phyloP scores from a whole-genome alignment of 208 protist genomes.

The Wallacemonas sp. region DNA sequence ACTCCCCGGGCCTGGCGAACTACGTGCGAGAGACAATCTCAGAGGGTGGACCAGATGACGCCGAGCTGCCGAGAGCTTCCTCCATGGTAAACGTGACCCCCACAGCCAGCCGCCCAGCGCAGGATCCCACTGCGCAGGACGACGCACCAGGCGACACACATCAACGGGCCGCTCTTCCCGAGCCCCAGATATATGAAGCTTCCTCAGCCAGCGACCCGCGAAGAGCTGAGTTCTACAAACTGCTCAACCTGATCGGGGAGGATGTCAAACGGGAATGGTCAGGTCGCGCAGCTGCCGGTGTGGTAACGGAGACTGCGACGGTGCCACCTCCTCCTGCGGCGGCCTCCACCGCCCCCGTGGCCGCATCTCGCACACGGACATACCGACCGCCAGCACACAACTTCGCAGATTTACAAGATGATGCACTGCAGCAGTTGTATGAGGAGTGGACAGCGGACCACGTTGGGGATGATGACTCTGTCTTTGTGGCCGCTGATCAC shows the following conservation, averaged over 20 bases:
- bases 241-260: slow-evolving; percentile 45
- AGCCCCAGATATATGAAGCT: neutral
- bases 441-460: slow-evolving; percentile 37
- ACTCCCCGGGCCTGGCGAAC: too few species aligned
- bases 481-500: slow-evolving; percentile 76
- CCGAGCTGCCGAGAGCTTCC: too few species aligned
- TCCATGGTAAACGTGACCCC: too few species aligned
- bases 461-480: slow-evolving; percentile 11
- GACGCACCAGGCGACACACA: too few species aligned
- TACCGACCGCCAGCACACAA: slow-evolving; percentile 39
- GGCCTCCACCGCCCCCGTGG: neutral
- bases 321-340: neutral
- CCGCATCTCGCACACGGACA: neutral
- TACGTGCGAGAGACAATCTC: too few species aligned
- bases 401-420: slow-evolving; percentile 62
- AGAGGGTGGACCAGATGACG: too few species aligned
- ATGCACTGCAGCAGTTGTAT: slow-evolving; percentile 69
- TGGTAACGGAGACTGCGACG: too few species aligned
- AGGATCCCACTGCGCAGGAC: too few species aligned
- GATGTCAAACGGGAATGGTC: slow-evolving; percentile 34
- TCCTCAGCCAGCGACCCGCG: slow-evolving; percentile 5
- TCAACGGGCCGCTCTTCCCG: neutral
- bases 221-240: slow-evolving; percentile 40
- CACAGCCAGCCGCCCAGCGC: too few species aligned
- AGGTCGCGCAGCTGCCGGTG: neutral